Conservation (phyloP, 768 basidiomycete species). For the Trametes maxima region DNA sequence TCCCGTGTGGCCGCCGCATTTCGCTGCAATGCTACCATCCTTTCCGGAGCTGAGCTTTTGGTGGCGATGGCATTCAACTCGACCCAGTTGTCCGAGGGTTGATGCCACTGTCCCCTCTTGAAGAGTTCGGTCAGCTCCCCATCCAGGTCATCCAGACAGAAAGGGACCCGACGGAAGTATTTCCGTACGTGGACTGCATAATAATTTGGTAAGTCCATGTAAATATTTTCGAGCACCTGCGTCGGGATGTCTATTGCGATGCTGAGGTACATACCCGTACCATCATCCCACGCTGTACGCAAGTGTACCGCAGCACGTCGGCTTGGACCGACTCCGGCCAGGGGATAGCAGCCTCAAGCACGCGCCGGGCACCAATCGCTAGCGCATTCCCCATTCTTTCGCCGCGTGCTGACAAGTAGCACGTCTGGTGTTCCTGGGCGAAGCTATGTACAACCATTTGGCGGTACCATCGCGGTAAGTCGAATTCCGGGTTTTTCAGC, state of each 20-base stretch:
- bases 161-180: not conserved
- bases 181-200: not conserved
- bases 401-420: not conserved
- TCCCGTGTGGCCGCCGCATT: slow-evolving; percentile 3
- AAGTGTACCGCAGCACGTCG: not conserved
- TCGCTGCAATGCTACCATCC: slow-evolving; percentile 9
- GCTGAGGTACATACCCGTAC: slow-evolving; percentile 1
- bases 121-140: not conserved
- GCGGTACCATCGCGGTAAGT: slow-evolving; percentile 8
- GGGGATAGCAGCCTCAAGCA: not conserved
- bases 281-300: not conserved
- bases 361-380: not conserved
- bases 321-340: not conserved
- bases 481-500: not conserved
- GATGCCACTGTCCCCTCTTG: not conserved
- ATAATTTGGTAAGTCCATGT: slow-evolving; percentile 11
- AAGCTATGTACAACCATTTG: slow-evolving; percentile 4
- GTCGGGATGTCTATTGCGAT: not conserved
- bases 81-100: not conserved
- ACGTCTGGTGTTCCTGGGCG: not conserved
- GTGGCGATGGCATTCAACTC: not conserved
- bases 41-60: not conserved
- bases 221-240: not conserved
- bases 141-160: not conserved
- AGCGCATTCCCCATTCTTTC: slow-evolving; percentile 4